Evolutionary conservation across 2,329 filamentous ascomycete genomes (phyloP).

Genomic region (Exophiala sp.): DNA sequence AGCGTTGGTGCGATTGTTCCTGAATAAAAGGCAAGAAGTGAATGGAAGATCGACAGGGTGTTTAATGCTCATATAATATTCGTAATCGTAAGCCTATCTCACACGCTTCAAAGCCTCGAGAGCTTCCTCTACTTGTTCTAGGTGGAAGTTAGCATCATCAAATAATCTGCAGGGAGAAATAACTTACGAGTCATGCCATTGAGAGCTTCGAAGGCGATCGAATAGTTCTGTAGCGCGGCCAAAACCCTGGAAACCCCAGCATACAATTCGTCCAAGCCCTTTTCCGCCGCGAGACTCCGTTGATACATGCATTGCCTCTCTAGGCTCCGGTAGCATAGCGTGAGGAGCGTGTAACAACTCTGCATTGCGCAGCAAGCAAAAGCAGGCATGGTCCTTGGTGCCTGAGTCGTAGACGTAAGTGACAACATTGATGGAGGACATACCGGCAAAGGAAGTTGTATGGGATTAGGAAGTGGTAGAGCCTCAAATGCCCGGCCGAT

Average conservation of each 20-base stretch:
- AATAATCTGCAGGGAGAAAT: background rate
- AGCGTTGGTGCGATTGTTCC: constrained; percentile 24
- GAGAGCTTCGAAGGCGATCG: constrained; percentile 11
- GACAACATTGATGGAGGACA: constrained; percentile 1
- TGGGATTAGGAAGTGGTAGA: constrained; percentile 10
- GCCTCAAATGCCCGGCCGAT: constrained; percentile 9
- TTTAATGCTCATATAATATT: background rate
- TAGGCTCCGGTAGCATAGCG: constrained; percentile 7
- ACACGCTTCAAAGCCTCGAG: constrained; percentile 4
- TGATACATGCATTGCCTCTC: constrained; percentile 3
- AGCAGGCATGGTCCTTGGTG: constrained; percentile 8
- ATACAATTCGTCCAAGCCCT: constrained; percentile 8
- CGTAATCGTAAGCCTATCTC: background rate
- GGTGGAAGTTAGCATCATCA: background rate
- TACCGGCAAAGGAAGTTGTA: background rate
- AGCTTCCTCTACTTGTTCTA: constrained; percentile 8
- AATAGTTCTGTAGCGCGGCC: constrained; percentile 8
- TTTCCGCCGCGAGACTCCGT: background rate
- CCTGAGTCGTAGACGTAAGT: background rate
- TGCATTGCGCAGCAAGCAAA: constrained; percentile 17
- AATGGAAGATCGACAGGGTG: background rate
- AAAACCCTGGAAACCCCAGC: constrained; percentile 7
- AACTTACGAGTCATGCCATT: constrained; percentile 9
- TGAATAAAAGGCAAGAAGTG: constrained; percentile 3
- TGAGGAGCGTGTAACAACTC: constrained; percentile 10